These are phyloP conservation scores for Paraphoma sp. DNA, from an alignment of 2,329 filamentous ascomycete species.

Conservation along the genomic window DNA sequence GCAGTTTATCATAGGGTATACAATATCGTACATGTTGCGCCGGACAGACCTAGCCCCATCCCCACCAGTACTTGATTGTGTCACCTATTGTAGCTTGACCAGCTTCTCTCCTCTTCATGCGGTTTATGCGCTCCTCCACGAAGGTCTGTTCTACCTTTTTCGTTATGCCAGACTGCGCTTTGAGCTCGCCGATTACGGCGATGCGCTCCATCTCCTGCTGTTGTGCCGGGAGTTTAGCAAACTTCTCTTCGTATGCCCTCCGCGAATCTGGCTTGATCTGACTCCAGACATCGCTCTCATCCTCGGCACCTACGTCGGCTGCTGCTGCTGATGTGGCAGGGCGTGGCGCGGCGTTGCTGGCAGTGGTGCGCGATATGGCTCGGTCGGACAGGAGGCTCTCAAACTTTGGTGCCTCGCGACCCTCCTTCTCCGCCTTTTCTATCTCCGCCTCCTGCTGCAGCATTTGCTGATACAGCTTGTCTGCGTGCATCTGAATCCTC, in stretches of 20 bases:
- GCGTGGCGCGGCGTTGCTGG: conserved; percentile 18
- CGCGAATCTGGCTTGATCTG: conserved; percentile 39
- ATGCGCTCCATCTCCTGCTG: conserved; percentile 44
- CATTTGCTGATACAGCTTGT: conserved; percentile 88
- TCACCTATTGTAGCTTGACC: conserved; percentile 48
- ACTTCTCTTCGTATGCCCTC: conserved; percentile 40
- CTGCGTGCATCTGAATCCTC: conserved; percentile 90
- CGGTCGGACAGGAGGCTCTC: conserved; percentile 59
- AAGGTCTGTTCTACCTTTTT: conserved; percentile 43
- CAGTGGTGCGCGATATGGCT: conserved; percentile 37
- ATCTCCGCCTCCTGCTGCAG: conserved; percentile 78
- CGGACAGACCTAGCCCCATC: conserved; percentile 33
- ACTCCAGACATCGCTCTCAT: conserved; percentile 36
- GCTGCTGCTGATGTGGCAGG: conserved; percentile 7
- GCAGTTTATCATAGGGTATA: background rate
- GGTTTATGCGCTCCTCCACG: conserved; percentile 42
- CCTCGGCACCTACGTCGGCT: background rate
- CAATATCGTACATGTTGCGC: background rate
- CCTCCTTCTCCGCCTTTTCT: conserved; percentile 70
- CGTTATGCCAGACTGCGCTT: conserved; percentile 35
- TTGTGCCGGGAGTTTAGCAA: conserved; percentile 34
- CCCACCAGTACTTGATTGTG: conserved; percentile 46
- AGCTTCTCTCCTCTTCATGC: conserved; percentile 43
- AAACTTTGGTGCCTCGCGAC: conserved; percentile 62
- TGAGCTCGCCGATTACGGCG: conserved; percentile 44